Conservation (phyloP, 202 grass and related monocot species). For the Setaria viridis region DNA sequence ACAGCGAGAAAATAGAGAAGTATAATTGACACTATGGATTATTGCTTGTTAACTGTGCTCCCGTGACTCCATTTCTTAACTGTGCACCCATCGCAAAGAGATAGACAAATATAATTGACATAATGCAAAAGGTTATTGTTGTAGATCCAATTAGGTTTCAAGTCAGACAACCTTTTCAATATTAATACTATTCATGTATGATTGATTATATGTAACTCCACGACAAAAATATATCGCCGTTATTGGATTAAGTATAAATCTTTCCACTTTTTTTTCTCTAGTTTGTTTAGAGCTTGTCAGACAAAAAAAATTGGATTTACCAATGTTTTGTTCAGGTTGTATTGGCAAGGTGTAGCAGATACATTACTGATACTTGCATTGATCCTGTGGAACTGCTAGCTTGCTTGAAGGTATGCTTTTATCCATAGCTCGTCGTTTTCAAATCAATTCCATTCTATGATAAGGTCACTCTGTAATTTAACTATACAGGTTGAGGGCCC, state of each 20-base stretch:
- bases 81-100: no score
- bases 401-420: slow-evolving; percentile 62
- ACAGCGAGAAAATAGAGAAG: neutral
- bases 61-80: neutral
- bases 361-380: slow-evolving; percentile 74
- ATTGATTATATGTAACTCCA: neutral
- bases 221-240: neutral
- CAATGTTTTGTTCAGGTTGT: slow-evolving; percentile 67
- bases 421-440: neutral
- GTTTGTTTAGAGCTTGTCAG: neutral
- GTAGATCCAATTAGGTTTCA: neutral
- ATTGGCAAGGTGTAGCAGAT: slow-evolving; percentile 90
- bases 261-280: neutral
- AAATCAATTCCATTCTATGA: slow-evolving; percentile 16
- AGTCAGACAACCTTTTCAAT: neutral
- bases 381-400: slow-evolving; percentile 80
- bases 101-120: neutral
- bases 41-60: neutral
- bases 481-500: slow-evolving; percentile 72
- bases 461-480: slow-evolving; percentile 15
- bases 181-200: neutral
- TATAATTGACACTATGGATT: neutral
- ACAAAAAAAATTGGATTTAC: neutral
- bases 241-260: neutral
- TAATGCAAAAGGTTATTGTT: neutral